These are phyloP conservation scores for Salix arbutifolia DNA, from an alignment of 345 rosid species.

Conservation along the genomic window DNA sequence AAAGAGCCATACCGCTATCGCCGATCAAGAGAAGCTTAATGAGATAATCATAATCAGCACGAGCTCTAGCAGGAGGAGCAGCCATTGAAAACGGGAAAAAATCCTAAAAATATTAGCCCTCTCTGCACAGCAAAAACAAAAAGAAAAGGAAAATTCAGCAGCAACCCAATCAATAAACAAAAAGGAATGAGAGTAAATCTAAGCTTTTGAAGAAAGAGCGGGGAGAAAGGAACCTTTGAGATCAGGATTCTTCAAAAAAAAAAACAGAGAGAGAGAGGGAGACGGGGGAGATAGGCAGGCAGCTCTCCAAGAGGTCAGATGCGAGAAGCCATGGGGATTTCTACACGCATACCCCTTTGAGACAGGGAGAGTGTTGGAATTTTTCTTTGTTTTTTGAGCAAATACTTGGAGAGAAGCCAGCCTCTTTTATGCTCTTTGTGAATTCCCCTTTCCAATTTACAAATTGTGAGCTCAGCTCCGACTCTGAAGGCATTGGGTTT, in stretches of 20 bases:
- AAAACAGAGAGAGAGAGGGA: neutral
- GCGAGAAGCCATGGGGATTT: neutral
- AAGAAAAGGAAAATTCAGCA: neutral
- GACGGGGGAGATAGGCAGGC: neutral
- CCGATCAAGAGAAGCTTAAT: conserved; percentile 28
- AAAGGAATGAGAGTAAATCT: neutral
- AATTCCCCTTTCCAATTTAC: no score
- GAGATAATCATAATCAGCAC: conserved; percentile 25
- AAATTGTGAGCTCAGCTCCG: no score
- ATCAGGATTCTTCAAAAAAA: neutral
- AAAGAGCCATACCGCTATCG: conserved; percentile 18
- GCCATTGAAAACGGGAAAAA: conserved; percentile 10
- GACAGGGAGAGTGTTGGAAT: neutral
- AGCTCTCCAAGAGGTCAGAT: conserved; percentile 1
- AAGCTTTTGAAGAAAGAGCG: neutral
- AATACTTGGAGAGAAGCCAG: neutral
- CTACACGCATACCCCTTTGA: neutral
- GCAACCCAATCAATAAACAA: neutral
- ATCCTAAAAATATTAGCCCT: neutral
- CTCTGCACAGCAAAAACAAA: neutral
- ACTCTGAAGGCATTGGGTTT: no score
- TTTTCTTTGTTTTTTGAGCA: neutral
- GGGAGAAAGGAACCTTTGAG: neutral
- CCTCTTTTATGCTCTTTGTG: no score
- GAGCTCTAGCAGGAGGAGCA: conserved; percentile 24